phyloP scores from a whole-genome alignment of 2,329 filamentous ascomycete species.

The Pseudopithomyces maydicus region DNA sequence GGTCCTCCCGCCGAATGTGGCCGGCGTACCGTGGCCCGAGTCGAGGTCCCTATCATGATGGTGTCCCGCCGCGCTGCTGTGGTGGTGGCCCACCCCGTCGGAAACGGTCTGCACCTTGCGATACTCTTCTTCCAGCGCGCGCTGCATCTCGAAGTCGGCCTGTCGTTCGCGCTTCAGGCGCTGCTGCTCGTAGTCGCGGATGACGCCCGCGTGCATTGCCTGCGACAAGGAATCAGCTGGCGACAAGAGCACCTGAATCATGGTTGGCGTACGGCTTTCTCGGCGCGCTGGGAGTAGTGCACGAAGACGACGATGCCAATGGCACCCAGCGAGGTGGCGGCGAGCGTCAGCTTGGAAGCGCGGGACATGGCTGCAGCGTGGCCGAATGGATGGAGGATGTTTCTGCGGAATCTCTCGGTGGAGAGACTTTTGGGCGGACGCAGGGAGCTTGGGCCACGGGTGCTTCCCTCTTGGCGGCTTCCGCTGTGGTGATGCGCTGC shows the following conservation, averaged over 20 bases:
- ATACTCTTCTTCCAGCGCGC: conserved; percentile 83
- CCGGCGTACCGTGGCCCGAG: not conserved
- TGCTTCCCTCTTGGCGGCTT: conserved; percentile 30
- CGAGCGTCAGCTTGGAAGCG: conserved; percentile 84
- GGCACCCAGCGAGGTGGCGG: conserved; percentile 76
- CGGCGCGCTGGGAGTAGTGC: conserved; percentile 83
- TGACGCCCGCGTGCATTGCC: conserved; percentile 95
- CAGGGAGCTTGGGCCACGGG: conserved; percentile 39
- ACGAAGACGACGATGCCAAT: conserved; percentile 80
- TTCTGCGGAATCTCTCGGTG: conserved; percentile 4
- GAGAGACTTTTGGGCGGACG: conserved; percentile 13
- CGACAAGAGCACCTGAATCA: conserved; percentile 15
- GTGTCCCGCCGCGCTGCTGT: conserved; percentile 22
- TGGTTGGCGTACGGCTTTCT: conserved; percentile 70
- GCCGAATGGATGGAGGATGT: conserved; percentile 4
- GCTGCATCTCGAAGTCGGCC: conserved; percentile 93
- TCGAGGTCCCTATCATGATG: conserved; percentile 12
- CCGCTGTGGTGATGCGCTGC: conserved; percentile 26
- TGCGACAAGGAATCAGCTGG: conserved; percentile 43
- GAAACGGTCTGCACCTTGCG: conserved; percentile 81
- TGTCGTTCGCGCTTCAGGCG: conserved; percentile 87
- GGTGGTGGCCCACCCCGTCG: conserved; percentile 38
- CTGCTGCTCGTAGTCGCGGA: conserved; percentile 94
- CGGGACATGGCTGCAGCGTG: conserved; percentile 71
- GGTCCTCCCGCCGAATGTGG: too few species aligned